Percentiles rank a stretch among this genome's conserved stretches.
Conservation (phyloP, 1,139 yeast species). For the Pichia kudriavzevii region DNA sequence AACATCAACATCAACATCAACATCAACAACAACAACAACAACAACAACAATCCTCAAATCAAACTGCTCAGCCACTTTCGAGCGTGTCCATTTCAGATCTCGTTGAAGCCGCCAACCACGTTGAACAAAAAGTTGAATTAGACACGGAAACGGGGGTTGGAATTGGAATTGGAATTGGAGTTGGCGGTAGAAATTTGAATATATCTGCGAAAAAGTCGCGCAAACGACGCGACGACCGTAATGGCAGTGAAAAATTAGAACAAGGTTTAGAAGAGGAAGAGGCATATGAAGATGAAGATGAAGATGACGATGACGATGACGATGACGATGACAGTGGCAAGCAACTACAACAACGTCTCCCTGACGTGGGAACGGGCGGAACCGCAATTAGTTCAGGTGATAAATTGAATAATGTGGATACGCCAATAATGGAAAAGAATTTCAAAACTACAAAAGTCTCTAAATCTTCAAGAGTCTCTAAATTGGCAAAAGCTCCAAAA, state of each 20-base stretch:
- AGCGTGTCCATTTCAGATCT: constrained; percentile 8
- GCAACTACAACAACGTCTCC: too few relatives aligned
- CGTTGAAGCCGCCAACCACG: constrained; percentile 9
- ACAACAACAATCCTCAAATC: background rate
- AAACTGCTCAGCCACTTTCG: background rate
- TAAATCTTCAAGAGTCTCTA: background rate
- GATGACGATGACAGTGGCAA: background rate
- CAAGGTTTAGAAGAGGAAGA: background rate
- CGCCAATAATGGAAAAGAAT: background rate
- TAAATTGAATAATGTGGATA: too few relatives aligned
- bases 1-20: background rate
- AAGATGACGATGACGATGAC: background rate
- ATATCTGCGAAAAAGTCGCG: too few relatives aligned
- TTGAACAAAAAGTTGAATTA: constrained; percentile 6
- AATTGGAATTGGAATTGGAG: background rate
- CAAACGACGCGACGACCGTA: too few relatives aligned
- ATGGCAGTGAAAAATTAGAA: too few relatives aligned
- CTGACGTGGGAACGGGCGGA: too few relatives aligned
- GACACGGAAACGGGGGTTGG: background rate
- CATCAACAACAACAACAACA: background rate
- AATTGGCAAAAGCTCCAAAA: background rate
- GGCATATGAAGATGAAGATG: constrained; percentile 2
- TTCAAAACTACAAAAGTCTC: too few relatives aligned
- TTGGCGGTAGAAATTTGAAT: background rate
- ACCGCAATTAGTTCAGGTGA: too few relatives aligned